phyloP scores from a whole-genome alignment of 139 green algal species.

The Haematococcus lacustris region DNA sequence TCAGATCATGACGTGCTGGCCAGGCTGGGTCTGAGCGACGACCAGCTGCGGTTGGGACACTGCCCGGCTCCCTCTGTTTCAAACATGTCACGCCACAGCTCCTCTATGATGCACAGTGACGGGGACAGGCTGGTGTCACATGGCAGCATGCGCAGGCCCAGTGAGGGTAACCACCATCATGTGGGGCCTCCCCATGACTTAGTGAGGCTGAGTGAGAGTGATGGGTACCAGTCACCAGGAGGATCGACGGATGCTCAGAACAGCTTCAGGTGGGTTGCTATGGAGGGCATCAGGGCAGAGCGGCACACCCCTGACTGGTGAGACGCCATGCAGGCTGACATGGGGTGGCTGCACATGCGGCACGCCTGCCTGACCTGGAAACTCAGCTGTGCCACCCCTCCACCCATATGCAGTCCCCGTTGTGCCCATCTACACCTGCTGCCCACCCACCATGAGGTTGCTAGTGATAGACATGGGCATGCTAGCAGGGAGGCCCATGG shows the following conservation, averaged over 20 bases:
- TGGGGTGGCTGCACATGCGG: too few relatives aligned
- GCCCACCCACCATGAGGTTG: neutral
- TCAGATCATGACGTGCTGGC: constrained; percentile 45
- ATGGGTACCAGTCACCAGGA: constrained; percentile 2
- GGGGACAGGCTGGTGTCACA: neutral
- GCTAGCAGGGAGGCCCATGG: too few relatives aligned
- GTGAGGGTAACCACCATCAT: neutral
- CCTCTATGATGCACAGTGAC: neutral
- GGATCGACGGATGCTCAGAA: neutral
- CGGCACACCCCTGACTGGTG: neutral
- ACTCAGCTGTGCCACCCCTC: neutral
- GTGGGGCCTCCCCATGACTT: neutral
- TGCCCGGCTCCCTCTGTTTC: too few relatives aligned
- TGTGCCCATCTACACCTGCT: neutral
- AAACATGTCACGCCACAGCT: neutral
- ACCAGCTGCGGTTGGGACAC: constrained; percentile 10
- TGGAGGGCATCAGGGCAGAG: neutral
- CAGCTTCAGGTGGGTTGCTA: neutral
- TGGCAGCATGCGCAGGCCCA: neutral
- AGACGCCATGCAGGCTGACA: neutral
- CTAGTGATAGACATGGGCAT: neutral
- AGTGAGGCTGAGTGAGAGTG: neutral
- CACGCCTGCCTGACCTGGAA: too few relatives aligned
- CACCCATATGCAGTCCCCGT: neutral
- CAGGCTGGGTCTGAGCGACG: constrained; percentile 12